A percentile compares a stretch with the other conserved stretches of the same genome.
Evolutionary conservation across 352 stramenopile genomes (phyloP).

Genomic region (Phytopythium ostracodes): DNA sequence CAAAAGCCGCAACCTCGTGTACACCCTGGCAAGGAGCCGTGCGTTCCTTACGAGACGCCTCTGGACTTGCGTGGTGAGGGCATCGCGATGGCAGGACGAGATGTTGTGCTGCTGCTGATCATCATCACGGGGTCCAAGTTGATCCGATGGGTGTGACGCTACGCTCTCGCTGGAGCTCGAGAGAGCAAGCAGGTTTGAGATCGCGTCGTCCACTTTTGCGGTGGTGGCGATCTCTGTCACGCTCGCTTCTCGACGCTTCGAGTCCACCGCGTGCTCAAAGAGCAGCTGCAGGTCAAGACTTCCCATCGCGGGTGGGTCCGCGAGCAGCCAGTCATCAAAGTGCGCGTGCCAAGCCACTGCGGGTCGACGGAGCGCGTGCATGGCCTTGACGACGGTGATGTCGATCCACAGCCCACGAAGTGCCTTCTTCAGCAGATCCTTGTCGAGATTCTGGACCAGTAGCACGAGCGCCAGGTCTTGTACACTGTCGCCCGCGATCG

Average conservation of each 20-base stretch:
- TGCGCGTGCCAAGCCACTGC: not conserved
- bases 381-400: slow-evolving; percentile 8
- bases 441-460: slow-evolving; percentile 4
- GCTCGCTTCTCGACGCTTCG: slow-evolving; percentile 5
- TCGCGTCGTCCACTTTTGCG: not conserved
- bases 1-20: slow-evolving; percentile 12
- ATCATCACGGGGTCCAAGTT: not conserved
- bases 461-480: slow-evolving; percentile 8
- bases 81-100: not conserved
- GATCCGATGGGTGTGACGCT: not conserved
- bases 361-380: slow-evolving; percentile 4
- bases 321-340: slow-evolving; percentile 7
- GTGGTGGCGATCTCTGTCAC: not conserved
- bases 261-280: slow-evolving; percentile 18
- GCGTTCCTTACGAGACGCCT: not conserved
- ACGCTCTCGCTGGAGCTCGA: not conserved
- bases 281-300: slow-evolving; percentile 26
- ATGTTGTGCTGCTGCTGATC: not conserved
- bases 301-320: not conserved
- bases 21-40: slow-evolving; percentile 1
- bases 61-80: not conserved
- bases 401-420: slow-evolving; percentile 11
- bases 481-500: not conserved
- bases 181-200: not conserved
- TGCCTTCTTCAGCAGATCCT: not conserved